phyloP scores from a whole-genome alignment of 1,284 basidiomycete species.

The Austroboletus sp. region DNA sequence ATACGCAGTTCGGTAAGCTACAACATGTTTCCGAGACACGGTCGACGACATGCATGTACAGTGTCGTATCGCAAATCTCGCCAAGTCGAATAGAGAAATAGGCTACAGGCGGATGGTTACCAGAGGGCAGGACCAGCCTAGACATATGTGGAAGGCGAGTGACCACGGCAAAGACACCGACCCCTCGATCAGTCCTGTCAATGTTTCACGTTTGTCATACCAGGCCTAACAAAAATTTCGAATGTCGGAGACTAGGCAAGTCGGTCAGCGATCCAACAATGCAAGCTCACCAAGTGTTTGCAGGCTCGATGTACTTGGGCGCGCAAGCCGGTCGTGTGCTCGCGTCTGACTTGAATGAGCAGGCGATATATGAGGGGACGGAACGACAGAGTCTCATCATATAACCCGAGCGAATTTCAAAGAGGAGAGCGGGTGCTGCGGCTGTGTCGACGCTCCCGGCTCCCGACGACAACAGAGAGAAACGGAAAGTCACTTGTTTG shows the following conservation, averaged over 20 bases:
- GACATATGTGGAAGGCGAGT: constrained; percentile 29
- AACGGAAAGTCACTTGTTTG: constrained; percentile 16
- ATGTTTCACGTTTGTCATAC: constrained; percentile 36
- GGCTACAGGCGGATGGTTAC: constrained; percentile 25
- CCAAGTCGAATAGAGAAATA: constrained; percentile 22
- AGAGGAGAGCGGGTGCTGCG: constrained; percentile 20
- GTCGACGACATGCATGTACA: too few relatives aligned
- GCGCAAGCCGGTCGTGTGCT: background rate
- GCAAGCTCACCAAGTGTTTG: constrained; percentile 6
- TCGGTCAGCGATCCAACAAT: background rate
- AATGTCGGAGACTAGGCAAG: constrained; percentile 8
- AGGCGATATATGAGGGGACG: background rate
- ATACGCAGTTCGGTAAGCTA: too few relatives aligned
- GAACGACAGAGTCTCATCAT: background rate
- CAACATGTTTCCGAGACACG: too few relatives aligned
- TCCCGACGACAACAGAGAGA: constrained; percentile 26
- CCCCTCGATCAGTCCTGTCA: constrained; percentile 31
- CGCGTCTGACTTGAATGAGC: constrained; percentile 2
- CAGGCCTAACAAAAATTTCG: constrained; percentile 8
- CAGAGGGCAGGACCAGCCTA: constrained; percentile 18
- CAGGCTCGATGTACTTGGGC: constrained; percentile 1
- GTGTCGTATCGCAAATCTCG: background rate
- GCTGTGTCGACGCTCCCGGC: constrained; percentile 22
- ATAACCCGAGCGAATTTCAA: constrained; percentile 26
- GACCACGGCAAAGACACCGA: constrained; percentile 22